A percentile compares a stretch with the other conserved stretches of the same genome.
Conservation (phyloP, 768 basidiomycete genomes). For the Phlegmacium glaucopus region DNA sequence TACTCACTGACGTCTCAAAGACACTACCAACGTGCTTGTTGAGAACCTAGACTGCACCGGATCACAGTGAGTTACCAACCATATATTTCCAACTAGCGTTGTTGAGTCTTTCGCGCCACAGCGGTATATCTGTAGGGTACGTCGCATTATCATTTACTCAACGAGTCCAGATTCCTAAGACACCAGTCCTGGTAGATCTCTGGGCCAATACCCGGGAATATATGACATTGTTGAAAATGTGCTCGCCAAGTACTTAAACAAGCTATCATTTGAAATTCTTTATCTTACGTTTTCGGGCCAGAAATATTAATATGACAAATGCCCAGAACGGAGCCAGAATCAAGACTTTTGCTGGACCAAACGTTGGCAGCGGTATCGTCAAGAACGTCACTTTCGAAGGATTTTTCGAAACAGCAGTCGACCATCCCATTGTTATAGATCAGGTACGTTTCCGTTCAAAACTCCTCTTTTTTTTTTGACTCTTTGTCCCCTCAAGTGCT, state of each 20-base stretch:
- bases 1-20: constrained; percentile 26
- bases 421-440: constrained; percentile 58
- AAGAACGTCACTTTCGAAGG: constrained; percentile 53
- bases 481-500: constrained; percentile 34
- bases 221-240: constrained; percentile 65
- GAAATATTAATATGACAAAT: constrained; percentile 57
- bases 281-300: constrained; percentile 15
- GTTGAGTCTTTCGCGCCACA: constrained; percentile 14
- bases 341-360: constrained; percentile 62
- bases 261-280: neutral
- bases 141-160: neutral
- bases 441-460: constrained; percentile 30
- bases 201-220: constrained; percentile 50
- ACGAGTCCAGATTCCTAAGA: too few relatives aligned
- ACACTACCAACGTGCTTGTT: constrained; percentile 53
- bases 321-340: constrained; percentile 66
- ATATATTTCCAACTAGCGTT: neutral
- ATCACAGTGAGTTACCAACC: constrained; percentile 40
- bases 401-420: constrained; percentile 51
- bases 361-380: constrained; percentile 56
- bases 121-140: constrained; percentile 54
- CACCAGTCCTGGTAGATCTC: constrained; percentile 35
- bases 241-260: constrained; percentile 37
- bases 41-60: constrained; percentile 56
- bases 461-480: neutral